These are phyloP conservation scores for Wickerhamiella hasegawae DNA, from an alignment of 805 yeast genomes.

Conservation along the genomic window DNA sequence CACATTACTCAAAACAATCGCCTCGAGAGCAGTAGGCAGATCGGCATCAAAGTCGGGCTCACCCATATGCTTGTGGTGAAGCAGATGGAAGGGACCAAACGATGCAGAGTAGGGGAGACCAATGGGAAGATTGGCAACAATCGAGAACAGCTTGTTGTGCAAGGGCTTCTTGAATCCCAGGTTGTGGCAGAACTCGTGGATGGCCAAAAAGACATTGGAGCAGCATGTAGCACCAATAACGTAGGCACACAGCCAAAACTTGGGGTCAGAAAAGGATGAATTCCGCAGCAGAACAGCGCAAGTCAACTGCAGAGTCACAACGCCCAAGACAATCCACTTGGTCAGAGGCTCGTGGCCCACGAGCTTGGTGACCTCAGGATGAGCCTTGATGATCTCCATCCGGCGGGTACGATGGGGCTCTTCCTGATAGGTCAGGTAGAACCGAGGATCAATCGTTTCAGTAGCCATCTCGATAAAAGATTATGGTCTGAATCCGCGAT, in stretches of 20 bases:
- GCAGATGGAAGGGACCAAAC: conserved; percentile 77
- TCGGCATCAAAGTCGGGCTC: conserved; percentile 76
- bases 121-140: conserved; percentile 67
- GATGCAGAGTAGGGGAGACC: conserved; percentile 85
- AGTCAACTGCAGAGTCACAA: conserved; percentile 51
- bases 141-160: conserved; percentile 61
- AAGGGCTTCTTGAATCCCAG: conserved; percentile 66
- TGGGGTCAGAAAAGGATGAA: conserved; percentile 34
- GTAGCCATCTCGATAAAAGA: too few species aligned
- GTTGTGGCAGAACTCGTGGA: conserved; percentile 80
- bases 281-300: conserved; percentile 47
- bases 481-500: too few species aligned
- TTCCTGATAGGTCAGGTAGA: conserved; percentile 66
- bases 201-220: conserved; percentile 72
- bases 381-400: conserved; percentile 50
- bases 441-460: conserved; percentile 25
- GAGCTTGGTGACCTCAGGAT: conserved; percentile 66
- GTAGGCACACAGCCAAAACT: conserved; percentile 51
- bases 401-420: conserved; percentile 74
- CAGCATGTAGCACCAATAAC: conserved; percentile 72
- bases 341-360: conserved; percentile 80
- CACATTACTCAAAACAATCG: conserved; percentile 52
- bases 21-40: conserved; percentile 69
- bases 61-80: conserved; percentile 83
- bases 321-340: conserved; percentile 52